A percentile compares a stretch with the other conserved stretches of the same genome.
Evolutionary conservation across 1,139 yeast genomes (phyloP).

Genomic region (Yarrowia galli): DNA sequence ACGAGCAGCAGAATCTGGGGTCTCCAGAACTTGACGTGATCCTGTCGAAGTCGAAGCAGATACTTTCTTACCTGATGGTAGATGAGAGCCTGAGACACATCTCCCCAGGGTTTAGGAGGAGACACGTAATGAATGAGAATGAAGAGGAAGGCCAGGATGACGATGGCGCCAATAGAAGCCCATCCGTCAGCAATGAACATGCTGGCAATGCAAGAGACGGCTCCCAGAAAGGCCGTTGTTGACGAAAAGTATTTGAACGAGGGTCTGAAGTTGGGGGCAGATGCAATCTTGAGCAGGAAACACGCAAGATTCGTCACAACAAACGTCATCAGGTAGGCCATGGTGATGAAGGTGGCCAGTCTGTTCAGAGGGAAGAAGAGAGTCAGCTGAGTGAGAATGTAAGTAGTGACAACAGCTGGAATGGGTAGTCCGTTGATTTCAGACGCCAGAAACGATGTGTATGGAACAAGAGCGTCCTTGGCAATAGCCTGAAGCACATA

Average conservation of each 20-base stretch:
- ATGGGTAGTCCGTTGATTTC: constrained; percentile 58
- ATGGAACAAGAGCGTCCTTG: constrained; percentile 83
- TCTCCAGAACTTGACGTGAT: constrained; percentile 96
- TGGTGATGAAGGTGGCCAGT: constrained; percentile 92
- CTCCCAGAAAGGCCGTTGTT: constrained; percentile 81
- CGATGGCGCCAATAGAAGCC: constrained; percentile 78
- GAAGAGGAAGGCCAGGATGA: constrained; percentile 70
- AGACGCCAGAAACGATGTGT: constrained; percentile 65
- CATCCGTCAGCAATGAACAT: constrained; percentile 95
- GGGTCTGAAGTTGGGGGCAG: constrained; percentile 97
- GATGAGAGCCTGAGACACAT: constrained; percentile 90
- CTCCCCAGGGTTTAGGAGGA: constrained; percentile 97
- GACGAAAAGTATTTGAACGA: constrained; percentile 87
- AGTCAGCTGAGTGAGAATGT: constrained; percentile 82
- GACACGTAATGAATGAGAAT: constrained; percentile 84
- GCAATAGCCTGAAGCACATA: constrained; percentile 89
- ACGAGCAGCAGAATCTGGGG: constrained; percentile 89
- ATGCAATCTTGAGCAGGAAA: constrained; percentile 80
- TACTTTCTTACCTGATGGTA: constrained; percentile 96
- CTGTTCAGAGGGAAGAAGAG: constrained; percentile 89
- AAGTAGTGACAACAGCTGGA: constrained; percentile 73
- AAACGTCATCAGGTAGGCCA: constrained; percentile 96
- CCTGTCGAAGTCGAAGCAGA: constrained; percentile 77
- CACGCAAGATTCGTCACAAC: constrained; percentile 94
- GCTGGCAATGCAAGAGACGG: constrained; percentile 71